These are phyloP conservation scores for Neostapfia colusana DNA, from an alignment of 176 grass and related monocot genomes.

Conservation along the genomic window DNA sequence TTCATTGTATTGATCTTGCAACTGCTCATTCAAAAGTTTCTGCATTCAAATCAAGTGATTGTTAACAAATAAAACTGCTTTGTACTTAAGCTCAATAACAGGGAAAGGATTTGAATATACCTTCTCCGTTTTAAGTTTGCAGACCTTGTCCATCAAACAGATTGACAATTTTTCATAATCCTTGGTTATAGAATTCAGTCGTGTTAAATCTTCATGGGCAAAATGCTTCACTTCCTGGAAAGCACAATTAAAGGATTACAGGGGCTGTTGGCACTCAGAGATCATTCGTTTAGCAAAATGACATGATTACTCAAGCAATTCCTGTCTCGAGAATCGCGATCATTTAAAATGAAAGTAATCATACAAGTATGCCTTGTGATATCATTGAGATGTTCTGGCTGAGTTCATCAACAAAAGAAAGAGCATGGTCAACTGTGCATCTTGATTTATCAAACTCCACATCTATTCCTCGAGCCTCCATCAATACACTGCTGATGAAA, in stretches of 20 bases:
- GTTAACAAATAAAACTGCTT: conserved; percentile 18
- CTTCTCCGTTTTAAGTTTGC: conserved; percentile 77
- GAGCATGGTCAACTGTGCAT: conserved; percentile 49
- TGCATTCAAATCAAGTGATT: conserved; percentile 42
- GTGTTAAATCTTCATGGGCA: conserved; percentile 42
- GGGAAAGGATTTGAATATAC: conserved; percentile 40
- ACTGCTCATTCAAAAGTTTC: conserved; percentile 54
- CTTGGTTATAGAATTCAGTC: conserved; percentile 49
- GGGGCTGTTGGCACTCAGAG: conserved; percentile 8
- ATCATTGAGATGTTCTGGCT: conserved; percentile 48
- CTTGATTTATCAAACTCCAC: conserved; percentile 57
- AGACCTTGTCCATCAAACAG: conserved; percentile 46
- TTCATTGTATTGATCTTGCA: conserved; percentile 49
- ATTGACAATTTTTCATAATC: conserved; percentile 53
- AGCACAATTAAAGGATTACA: conserved; percentile 33
- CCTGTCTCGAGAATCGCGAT: conserved; percentile 21
- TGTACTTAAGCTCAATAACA: conserved; percentile 1
- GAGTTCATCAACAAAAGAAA: conserved; percentile 69
- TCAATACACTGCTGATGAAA: conserved; percentile 32
- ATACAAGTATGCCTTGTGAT: conserved; percentile 51
- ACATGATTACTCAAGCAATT: conserved; percentile 30
- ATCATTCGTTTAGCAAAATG: conserved; percentile 9
- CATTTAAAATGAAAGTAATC: conserved; percentile 31
- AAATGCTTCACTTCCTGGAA: conserved; percentile 62
- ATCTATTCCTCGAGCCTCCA: conserved; percentile 50